These are phyloP conservation scores for Pseudocercospora vitis DNA, from an alignment of 2,329 filamentous ascomycete species.

Conservation along the genomic window DNA sequence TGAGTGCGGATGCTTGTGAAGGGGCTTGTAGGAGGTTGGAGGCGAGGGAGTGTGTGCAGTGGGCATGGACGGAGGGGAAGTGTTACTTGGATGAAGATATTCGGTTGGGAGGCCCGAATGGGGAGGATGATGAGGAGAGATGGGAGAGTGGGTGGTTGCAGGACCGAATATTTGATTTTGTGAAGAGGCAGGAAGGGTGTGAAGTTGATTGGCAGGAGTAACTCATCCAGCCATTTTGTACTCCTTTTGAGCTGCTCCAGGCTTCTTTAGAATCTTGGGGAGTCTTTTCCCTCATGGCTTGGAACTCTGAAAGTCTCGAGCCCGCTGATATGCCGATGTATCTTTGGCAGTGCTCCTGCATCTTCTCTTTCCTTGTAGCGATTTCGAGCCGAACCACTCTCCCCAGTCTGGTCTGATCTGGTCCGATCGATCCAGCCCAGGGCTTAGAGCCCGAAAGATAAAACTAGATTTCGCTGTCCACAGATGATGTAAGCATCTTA, in stretches of 20 bases:
- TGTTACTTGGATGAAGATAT: not conserved
- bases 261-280: not conserved
- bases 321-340: not conserved
- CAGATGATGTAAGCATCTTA: too few species aligned
- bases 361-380: not conserved
- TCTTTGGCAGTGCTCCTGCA: not conserved
- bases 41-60: not conserved
- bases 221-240: not conserved
- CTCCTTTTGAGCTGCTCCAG: not conserved
- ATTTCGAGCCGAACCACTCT: too few species aligned
- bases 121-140: not conserved
- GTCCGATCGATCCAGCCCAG: too few species aligned
- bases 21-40: not conserved
- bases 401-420: too few species aligned
- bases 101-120: not conserved
- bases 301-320: not conserved
- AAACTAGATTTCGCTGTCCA: too few species aligned
- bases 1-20: not conserved
- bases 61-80: not conserved
- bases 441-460: too few species aligned
- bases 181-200: not conserved
- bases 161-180: not conserved
- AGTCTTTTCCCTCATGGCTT: not conserved
- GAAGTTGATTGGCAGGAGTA: not conserved
- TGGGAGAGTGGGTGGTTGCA: not conserved